A percentile compares a stretch with the other conserved stretches of the same genome.
These are phyloP conservation scores for Colletotrichum sp. DNA, from an alignment of 2,329 filamentous ascomycete species.

Conservation along the genomic window DNA sequence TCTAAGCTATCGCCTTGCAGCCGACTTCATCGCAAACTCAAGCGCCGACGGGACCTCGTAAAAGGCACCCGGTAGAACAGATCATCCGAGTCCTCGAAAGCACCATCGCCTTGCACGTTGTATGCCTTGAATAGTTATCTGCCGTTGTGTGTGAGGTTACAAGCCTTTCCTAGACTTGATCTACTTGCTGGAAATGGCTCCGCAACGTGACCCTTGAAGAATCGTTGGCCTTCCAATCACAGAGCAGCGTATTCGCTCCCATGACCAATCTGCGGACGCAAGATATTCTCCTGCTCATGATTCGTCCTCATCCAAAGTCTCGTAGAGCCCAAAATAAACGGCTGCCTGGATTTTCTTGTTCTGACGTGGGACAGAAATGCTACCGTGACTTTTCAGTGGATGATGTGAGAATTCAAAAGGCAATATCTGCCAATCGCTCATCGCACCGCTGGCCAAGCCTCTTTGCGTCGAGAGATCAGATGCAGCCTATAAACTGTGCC, in stretches of 20 bases:
- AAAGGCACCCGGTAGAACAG: neutral
- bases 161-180: neutral
- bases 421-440: neutral
- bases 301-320: neutral
- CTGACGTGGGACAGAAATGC: neutral
- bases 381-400: neutral
- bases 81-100: neutral
- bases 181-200: neutral
- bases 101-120: neutral
- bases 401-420: neutral
- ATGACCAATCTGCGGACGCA: neutral
- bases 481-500: neutral
- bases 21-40: conserved; percentile 53
- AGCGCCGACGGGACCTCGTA: neutral
- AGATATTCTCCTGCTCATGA: neutral
- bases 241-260: neutral
- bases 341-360: neutral
- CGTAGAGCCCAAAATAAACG: neutral
- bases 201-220: neutral
- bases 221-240: neutral
- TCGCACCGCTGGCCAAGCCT: neutral
- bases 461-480: neutral
- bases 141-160: neutral
- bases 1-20: conserved; percentile 75
- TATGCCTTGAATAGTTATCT: neutral